A percentile compares a stretch with the other conserved stretches of the same genome.
Conservation (phyloP, 2,329 filamentous ascomycete genomes). For the Dendrostoma leiphaemia region DNA sequence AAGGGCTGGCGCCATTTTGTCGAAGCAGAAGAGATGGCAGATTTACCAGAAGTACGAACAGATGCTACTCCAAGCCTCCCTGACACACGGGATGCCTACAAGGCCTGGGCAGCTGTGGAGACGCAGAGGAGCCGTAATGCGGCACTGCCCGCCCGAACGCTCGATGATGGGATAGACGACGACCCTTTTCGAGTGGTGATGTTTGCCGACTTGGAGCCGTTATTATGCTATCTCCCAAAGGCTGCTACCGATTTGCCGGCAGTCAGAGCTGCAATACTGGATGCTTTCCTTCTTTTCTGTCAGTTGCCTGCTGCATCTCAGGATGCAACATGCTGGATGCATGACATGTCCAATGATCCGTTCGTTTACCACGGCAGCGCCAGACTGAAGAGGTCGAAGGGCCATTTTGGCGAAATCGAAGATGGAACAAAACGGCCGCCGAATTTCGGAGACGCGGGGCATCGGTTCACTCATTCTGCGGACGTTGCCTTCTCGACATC, state of each 20-base stretch:
- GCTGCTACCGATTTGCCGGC: conserved; percentile 31
- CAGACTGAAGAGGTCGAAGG: conserved; percentile 23
- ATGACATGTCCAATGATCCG: conserved; percentile 46
- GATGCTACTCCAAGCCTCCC: conserved; percentile 22
- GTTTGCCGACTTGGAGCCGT: conserved; percentile 69
- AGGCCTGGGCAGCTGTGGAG: conserved; percentile 56
- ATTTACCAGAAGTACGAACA: conserved; percentile 38
- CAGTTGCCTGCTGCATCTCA: conserved; percentile 53
- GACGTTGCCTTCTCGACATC: conserved; percentile 53
- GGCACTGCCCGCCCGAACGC: conserved; percentile 65
- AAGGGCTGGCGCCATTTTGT: conserved; percentile 66
- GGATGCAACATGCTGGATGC: conserved; percentile 23
- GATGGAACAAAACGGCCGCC: conserved; percentile 5
- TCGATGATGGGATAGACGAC: conserved; percentile 72
- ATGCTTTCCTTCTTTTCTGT: conserved; percentile 63
- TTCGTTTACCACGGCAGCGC: conserved; percentile 43
- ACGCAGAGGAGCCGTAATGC: conserved; percentile 43
- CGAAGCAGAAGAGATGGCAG: conserved; percentile 31
- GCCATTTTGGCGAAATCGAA: not conserved
- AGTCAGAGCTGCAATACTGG: not conserved
- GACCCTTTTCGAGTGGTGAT: conserved; percentile 83
- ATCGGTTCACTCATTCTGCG: conserved; percentile 34
- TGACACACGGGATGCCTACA: conserved; percentile 44
- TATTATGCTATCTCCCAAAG: conserved; percentile 54
- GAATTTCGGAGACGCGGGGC: conserved; percentile 29